These are phyloP conservation scores for Schizopora paradoxa DNA, from an alignment of 1,284 basidiomycete species.

Conservation along the genomic window DNA sequence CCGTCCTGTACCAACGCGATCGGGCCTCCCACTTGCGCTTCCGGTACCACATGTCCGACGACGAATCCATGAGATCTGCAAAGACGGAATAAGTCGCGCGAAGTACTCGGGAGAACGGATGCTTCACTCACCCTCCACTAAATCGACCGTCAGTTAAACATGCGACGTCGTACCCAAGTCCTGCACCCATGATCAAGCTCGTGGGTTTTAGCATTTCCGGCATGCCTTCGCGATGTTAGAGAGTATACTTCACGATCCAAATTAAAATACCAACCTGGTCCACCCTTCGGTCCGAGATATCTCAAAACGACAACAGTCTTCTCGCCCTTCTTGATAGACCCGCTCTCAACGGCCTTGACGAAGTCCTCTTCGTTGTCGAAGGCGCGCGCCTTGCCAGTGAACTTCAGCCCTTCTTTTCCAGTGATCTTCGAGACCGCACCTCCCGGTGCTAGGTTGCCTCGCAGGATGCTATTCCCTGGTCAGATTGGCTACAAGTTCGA, in stretches of 20 bases:
- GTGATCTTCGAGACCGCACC: constrained; percentile 95
- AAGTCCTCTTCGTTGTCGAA: constrained; percentile 85
- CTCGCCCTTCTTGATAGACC: constrained; percentile 78
- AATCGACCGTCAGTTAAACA: constrained; percentile 93
- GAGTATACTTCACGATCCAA: constrained; percentile 5
- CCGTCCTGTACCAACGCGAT: constrained; percentile 88
- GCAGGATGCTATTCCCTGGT: constrained; percentile 52
- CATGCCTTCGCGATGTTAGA: constrained; percentile 54
- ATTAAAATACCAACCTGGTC: constrained; percentile 59
- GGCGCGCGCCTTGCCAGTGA: constrained; percentile 77
- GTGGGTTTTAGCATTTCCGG: constrained; percentile 94
- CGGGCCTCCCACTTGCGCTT: constrained; percentile 86
- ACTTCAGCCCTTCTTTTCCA: constrained; percentile 84
- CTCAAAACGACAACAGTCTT: constrained; percentile 88
- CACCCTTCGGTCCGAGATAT: constrained; percentile 87
- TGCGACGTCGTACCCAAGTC: constrained; percentile 86
- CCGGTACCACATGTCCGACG: constrained; percentile 88
- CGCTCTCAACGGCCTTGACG: constrained; percentile 73
- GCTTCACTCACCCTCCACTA: constrained; percentile 72
- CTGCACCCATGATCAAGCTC: constrained; percentile 88
- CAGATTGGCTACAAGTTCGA: constrained; percentile 10
- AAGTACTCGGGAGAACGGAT: constrained; percentile 6
- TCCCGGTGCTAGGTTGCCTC: constrained; percentile 87
- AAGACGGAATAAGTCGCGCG: background rate
- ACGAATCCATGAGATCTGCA: constrained; percentile 82